Evolutionary conservation across 1,284 basidiomycete genomes (phyloP), one percentile per base, ranked within the genome.

Genomic region (Sutorius eximius): DNA sequence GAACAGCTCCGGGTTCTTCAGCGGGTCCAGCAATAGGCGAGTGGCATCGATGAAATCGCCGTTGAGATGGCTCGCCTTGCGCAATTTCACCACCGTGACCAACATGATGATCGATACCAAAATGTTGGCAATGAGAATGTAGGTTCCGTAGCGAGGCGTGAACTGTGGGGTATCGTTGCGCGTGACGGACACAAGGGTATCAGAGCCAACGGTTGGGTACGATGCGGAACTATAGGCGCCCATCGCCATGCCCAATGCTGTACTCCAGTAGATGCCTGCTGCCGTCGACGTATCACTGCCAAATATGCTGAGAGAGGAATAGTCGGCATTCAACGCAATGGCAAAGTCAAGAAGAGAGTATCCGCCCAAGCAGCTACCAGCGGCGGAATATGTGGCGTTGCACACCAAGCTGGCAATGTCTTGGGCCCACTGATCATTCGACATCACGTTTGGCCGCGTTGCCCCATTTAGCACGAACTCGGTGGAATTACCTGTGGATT

Each of bases 351-450:
- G n/a, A 37, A 37, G 36, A 37, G n/a, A 3, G 7, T 1, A 3
- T n/a, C 36, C 11, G 10, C 9, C 3, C n/a, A 0, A 6, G 36
- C 36, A 18, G 2, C 3, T 4, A 9, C 34, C 16, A 9, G 1
- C 0, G 9, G n/a, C 1, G 5, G 2, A 5, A 27, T 27, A 40
- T 1, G 43, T 55, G 42, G 33, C 22, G n/a, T 55, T 56, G 38
- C 52, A 56, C 3, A 55, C 27, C 27, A 41, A 20, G 43, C 18
- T 55, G 12, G 7, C 32, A 15, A 55, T 55, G 20, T 55, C 38
- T 29, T 20, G 30, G 7, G 38, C 43, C 43, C 51, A 45, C 12
- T 13, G 32, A 3, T 33, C 32, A 6, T 33, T 12, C 13, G 32
- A 13, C 32, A 33, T 33, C 32, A 33, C 10, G n/a, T 18, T 37